Conservation (phyloP, 2,329 filamentous ascomycete species). For the Aspergillus sp. region DNA sequence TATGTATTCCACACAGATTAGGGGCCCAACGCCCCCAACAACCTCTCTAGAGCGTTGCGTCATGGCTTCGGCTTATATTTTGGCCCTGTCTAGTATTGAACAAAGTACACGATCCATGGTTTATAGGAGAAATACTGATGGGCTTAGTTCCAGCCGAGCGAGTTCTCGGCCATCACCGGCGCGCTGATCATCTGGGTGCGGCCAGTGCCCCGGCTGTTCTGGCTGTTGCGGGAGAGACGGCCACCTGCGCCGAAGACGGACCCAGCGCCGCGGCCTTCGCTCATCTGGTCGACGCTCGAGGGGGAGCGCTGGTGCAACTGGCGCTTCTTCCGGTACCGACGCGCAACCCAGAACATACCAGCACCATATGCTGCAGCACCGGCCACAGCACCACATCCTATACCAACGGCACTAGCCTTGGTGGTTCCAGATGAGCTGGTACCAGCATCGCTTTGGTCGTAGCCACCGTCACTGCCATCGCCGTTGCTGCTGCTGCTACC, state of each 20-base stretch:
- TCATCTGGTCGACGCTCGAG: conserved; percentile 69
- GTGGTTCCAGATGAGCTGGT: conserved; percentile 47
- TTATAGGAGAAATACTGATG: neutral
- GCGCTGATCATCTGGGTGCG: conserved; percentile 78
- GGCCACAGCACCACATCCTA: conserved; percentile 74
- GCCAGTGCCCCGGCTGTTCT: conserved; percentile 68
- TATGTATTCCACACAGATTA: conserved; percentile 9
- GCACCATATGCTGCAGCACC: conserved; percentile 86
- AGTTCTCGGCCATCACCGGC: conserved; percentile 91
- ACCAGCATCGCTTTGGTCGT: conserved; percentile 48
- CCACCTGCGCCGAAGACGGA: conserved; percentile 48
- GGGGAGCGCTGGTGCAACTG: conserved; percentile 74
- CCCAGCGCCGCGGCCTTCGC: conserved; percentile 58
- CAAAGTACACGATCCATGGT: conserved; percentile 11
- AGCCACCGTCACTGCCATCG: conserved; percentile 43
- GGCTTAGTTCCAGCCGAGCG: conserved; percentile 85
- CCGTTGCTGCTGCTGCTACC: conserved; percentile 45
- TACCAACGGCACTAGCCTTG: conserved; percentile 56
- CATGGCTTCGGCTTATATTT: conserved; percentile 8
- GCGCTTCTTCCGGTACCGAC: conserved; percentile 85
- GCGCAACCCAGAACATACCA: conserved; percentile 90
- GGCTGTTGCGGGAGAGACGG: conserved; percentile 47
- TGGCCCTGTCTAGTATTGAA: conserved; percentile 20
- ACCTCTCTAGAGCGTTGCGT: conserved; percentile 9
- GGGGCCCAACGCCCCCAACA: conserved; percentile 6